Evolutionary conservation across 192 early-diverging fungal genomes (phyloP).

Genomic region (Fimicolochytrium jonesii): DNA sequence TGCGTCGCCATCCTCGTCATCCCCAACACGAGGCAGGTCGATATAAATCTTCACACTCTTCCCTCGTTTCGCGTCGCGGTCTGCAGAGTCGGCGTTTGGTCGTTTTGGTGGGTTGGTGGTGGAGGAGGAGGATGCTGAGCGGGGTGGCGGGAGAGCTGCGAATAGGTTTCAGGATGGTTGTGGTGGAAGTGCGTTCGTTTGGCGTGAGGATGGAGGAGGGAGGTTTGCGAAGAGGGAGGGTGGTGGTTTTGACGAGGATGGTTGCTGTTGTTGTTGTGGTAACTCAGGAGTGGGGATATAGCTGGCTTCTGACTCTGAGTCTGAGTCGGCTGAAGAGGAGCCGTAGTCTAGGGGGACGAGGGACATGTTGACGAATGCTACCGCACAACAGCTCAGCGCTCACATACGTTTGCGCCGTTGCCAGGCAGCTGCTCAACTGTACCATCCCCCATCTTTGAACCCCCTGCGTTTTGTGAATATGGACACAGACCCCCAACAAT

Average conservation of each 20-base stretch:
- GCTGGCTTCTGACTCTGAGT: not conserved
- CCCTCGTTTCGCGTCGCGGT: not conserved
- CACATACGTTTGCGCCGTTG: no score
- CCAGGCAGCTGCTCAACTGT: no score
- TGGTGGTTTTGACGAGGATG: no score
- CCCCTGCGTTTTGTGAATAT: no score
- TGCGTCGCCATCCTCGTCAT: not conserved
- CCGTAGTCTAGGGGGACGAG: slow-evolving; percentile 16
- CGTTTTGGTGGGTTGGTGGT: slow-evolving; percentile 2
- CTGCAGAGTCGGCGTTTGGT: not conserved
- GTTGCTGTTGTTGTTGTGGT: not conserved
- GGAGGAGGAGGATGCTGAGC: not conserved
- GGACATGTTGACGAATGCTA: no score
- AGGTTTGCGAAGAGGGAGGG: no score
- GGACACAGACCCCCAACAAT: no score
- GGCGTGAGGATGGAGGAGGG: no score
- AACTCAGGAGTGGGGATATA: not conserved
- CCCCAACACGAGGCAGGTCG: slow-evolving; percentile 4
- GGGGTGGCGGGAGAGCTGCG: not conserved
- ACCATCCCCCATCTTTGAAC: no score
- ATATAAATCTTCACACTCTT: slow-evolving; percentile 27
- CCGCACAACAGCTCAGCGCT: no score
- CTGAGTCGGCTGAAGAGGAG: slow-evolving; percentile 7
- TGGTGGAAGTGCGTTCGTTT: no score
- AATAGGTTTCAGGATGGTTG: no score